Percentiles rank a stretch among this genome's conserved stretches.
These are phyloP conservation scores for Kwoniella newhampshirensis DNA, from an alignment of 768 basidiomycete species.

Conservation along the genomic window DNA sequence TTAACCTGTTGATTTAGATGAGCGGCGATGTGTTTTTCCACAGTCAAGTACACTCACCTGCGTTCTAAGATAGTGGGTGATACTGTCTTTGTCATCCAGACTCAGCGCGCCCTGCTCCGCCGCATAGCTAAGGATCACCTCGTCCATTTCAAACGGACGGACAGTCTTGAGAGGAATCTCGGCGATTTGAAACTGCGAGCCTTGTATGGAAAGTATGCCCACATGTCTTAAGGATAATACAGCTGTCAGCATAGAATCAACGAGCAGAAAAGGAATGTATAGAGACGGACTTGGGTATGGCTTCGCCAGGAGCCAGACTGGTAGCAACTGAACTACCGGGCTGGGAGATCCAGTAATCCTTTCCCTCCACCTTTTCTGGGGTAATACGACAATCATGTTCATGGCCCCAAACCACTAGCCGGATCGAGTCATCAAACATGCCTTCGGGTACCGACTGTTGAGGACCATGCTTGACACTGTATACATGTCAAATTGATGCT, in stretches of 20 bases:
- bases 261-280: not conserved
- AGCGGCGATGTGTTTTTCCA: not conserved
- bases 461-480: slow-evolving; percentile 87
- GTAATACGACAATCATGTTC: slow-evolving; percentile 95
- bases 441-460: slow-evolving; percentile 93
- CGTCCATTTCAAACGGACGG: slow-evolving; percentile 88
- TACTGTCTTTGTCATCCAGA: slow-evolving; percentile 74
- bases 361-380: slow-evolving; percentile 87
- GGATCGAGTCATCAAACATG: slow-evolving; percentile 92
- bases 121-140: slow-evolving; percentile 69
- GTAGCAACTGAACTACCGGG: slow-evolving; percentile 96
- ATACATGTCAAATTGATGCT: no score
- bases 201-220: slow-evolving; percentile 81
- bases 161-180: slow-evolving; percentile 87
- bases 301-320: slow-evolving; percentile 87
- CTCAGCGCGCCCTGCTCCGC: slow-evolving; percentile 63
- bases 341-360: slow-evolving; percentile 86
- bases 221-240: slow-evolving; percentile 72
- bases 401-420: slow-evolving; percentile 96
- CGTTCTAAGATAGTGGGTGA: slow-evolving; percentile 73
- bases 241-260: not conserved
- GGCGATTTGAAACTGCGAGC: slow-evolving; percentile 79
- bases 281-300: slow-evolving; percentile 73
- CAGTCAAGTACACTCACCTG: slow-evolving; percentile 58
- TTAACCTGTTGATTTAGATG: slow-evolving; percentile 61